Base-by-base conservation (phyloP, 306 rosid species). In the Dryas octopetala region DNA sequence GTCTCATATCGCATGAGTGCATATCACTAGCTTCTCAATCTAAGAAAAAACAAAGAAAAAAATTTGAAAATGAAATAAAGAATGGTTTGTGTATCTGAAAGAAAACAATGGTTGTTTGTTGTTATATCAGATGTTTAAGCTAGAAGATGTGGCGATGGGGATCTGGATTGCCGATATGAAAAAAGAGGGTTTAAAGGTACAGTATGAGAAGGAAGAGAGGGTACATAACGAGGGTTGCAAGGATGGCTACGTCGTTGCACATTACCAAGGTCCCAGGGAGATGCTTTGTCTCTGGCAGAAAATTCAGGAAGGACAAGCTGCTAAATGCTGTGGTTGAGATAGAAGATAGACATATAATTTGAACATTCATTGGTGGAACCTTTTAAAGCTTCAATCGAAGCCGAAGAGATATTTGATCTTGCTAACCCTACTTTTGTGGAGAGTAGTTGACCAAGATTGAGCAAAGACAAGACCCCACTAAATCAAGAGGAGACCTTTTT, bases 101-200 rank as follows among this genome's bases (percentile, higher is more conserved):
- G 43, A 40, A 50, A 76, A 47, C n/a, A 16, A 78, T 79, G 66
- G 62, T 78, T 46, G 38, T 32, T 32, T 32, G 38, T 80, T 58
- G 26, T 61, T 44, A 16, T 68, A 55, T 44, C 92, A 96, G 99
- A 96, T 96, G 98, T 96, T 96, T 62, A 96, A 96, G 85, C 80
- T 96, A 71, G 99, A 96, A 82, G 99, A 96, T n/a, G 99, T 96
- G 68, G 98, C 99, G 3, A 96, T 96, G 99, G 99, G 99, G 40
- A 90, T 96, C 54, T 96, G 99, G 99, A 92, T 96, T 2, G 90
- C 91, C n/a, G 85, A 84, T 54, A 84, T 94, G 95, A 84, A 83
- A 84, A 96, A 84, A 73, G 88, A 82, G 26, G 96, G 93, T 75
- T 68, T 92, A 52, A 79, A 75, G 19, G 88, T 96, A 66, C 86